phyloP scores from a whole-genome alignment of 2,329 filamentous ascomycete species.

The Microcyclosporella mali region DNA sequence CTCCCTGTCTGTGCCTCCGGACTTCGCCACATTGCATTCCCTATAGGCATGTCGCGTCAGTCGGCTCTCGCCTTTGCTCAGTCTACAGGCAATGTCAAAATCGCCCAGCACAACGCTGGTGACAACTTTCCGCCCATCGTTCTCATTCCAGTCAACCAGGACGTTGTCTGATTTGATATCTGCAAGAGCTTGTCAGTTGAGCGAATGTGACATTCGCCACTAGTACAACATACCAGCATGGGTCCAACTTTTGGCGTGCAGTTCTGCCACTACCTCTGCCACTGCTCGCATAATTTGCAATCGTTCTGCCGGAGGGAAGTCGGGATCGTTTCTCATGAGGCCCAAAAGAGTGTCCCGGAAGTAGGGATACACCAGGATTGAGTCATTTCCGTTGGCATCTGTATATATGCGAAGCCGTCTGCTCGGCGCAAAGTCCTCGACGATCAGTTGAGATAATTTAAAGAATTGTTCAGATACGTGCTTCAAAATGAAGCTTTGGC shows the following conservation, averaged over 20 bases:
- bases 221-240: conserved; percentile 31
- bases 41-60: conserved; percentile 29
- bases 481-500: conserved; percentile 32
- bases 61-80: conserved; percentile 24
- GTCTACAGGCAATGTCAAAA: conserved; percentile 34
- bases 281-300: conserved; percentile 32
- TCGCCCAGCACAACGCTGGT: conserved; percentile 33
- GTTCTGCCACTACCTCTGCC: conserved; percentile 33
- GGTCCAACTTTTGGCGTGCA: conserved; percentile 34
- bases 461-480: conserved; percentile 29
- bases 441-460: conserved; percentile 30
- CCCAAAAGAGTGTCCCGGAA: conserved; percentile 31
- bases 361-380: conserved; percentile 33
- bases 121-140: conserved; percentile 31
- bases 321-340: conserved; percentile 30
- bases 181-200: conserved; percentile 13
- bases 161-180: conserved; percentile 40
- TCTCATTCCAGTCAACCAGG: conserved; percentile 32
- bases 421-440: conserved; percentile 29
- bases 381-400: conserved; percentile 32
- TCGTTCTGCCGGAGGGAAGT: conserved; percentile 27
- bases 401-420: conserved; percentile 34
- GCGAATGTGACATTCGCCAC: too few relatives aligned
- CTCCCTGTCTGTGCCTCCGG: conserved; percentile 35
- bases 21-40: conserved; percentile 38